Evolutionary conservation across 2,329 filamentous ascomycete species (phyloP).

Genomic region (Exophiala spinifera): DNA sequence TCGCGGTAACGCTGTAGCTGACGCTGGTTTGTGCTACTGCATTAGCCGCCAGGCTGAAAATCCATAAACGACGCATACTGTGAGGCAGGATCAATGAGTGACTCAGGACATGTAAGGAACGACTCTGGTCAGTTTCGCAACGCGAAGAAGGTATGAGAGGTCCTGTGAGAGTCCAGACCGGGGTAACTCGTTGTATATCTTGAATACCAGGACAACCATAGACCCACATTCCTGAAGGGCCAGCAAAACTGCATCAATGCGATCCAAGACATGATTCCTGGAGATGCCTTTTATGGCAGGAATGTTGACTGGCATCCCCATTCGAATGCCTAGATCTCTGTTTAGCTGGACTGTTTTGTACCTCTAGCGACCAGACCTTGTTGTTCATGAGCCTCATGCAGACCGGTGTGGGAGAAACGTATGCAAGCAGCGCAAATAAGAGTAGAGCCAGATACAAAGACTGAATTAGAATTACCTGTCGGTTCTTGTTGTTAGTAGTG

Average conservation of each 20-base stretch:
- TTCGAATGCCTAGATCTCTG: no score
- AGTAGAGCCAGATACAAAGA: no score
- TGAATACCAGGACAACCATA: constrained; percentile 1
- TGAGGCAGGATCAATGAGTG: neutral
- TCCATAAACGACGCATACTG: constrained; percentile 10
- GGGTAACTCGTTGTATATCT: constrained; percentile 7
- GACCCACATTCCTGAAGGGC: constrained; percentile 10
- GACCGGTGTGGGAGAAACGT: no score
- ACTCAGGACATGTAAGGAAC: constrained; percentile 9
- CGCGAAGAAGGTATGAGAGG: neutral
- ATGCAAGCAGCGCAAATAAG: no score
- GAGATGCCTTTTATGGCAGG: no score
- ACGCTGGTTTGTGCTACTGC: constrained; percentile 15
- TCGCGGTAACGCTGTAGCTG: constrained; percentile 16
- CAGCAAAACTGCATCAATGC: constrained; percentile 1
- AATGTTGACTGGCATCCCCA: no score
- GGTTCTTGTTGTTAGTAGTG: no score
- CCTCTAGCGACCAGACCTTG: no score
- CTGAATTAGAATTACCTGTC: no score
- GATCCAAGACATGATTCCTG: no score
- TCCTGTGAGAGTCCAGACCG: neutral
- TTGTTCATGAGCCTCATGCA: no score
- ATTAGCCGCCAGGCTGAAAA: constrained; percentile 8
- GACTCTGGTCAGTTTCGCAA: constrained; percentile 15
- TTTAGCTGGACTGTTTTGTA: no score